A percentile compares a stretch with the other conserved stretches of the same genome.
phyloP scores from a whole-genome alignment of 139 green algal species.

The Eudorina sp. region DNA sequence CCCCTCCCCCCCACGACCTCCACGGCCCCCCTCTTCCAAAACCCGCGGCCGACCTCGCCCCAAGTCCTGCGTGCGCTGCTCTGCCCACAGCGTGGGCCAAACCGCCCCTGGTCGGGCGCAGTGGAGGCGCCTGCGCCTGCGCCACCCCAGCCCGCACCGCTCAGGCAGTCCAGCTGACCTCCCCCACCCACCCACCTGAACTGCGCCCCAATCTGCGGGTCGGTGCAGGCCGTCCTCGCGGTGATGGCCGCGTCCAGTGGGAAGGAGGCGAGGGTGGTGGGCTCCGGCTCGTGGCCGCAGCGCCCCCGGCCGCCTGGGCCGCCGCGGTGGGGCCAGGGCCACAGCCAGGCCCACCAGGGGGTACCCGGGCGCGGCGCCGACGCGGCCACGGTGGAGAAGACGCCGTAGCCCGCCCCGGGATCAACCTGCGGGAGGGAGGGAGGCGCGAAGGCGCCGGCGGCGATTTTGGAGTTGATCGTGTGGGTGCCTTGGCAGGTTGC shows the following conservation, averaged over 20 bases:
- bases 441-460: too few species aligned
- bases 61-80: too few species aligned
- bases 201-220: constrained; percentile 42
- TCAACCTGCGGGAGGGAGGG: background rate
- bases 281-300: constrained; percentile 2
- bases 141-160: too few species aligned
- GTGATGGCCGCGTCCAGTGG: constrained; percentile 53
- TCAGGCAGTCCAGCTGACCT: too few species aligned
- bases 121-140: too few species aligned
- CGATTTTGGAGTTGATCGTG: too few species aligned
- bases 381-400: background rate
- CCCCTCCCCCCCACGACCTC: too few species aligned
- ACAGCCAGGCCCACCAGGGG: constrained; percentile 43
- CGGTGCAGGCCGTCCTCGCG: constrained; percentile 28
- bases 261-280: constrained; percentile 57
- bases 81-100: too few species aligned
- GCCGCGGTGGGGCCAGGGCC: background rate
- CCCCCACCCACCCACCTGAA: constrained; percentile 40
- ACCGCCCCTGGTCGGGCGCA: too few species aligned
- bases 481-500: too few species aligned
- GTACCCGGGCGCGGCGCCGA: background rate
- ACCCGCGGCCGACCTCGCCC: too few species aligned
- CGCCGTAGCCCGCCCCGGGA: constrained; percentile 14
- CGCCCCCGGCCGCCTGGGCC: background rate
- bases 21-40: too few species aligned